Evolutionary conservation across 73 alveolate species (phyloP).

Genomic region (Paraurostyla sp.): DNA sequence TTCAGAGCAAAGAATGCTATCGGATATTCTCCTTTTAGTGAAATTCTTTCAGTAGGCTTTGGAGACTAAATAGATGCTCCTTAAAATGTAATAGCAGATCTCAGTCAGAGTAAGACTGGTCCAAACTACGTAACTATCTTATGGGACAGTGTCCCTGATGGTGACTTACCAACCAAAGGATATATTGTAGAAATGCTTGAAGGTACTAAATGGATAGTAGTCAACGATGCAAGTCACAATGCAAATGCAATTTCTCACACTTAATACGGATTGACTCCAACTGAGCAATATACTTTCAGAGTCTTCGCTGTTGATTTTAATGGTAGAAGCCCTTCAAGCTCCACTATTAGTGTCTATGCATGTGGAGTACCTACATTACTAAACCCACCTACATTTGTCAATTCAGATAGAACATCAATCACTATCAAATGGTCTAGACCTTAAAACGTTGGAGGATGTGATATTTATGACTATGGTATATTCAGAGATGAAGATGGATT

Average conservation of each 20-base stretch:
- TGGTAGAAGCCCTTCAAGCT: conserved; percentile 61
- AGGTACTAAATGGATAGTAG: conserved; percentile 34
- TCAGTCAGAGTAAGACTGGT: conserved; percentile 45
- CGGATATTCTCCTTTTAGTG: conserved; percentile 53
- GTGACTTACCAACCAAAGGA: conserved; percentile 56
- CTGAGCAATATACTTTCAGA: conserved; percentile 56
- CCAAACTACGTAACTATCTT: conserved; percentile 58
- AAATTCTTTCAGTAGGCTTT: conserved; percentile 59
- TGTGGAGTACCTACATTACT: conserved; percentile 66
- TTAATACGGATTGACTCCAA: conserved; percentile 45
- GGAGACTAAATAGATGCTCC: conserved; percentile 57
- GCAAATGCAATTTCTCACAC: conserved; percentile 36
- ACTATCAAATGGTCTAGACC: conserved; percentile 68
- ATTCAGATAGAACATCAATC: conserved; percentile 59
- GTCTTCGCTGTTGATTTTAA: conserved; percentile 63
- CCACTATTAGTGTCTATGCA: conserved; percentile 46
- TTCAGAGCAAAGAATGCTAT: conserved; percentile 58
- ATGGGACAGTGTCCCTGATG: conserved; percentile 68
- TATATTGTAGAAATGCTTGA: conserved; percentile 61
- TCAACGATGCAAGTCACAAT: conserved; percentile 49
- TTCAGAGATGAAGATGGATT: conserved; percentile 74
- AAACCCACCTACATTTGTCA: conserved; percentile 42
- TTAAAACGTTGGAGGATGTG: conserved; percentile 67
- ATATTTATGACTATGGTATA: conserved; percentile 65
- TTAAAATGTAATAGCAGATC: conserved; percentile 12